Conservation (phyloP, 768 basidiomycete species). For the Astraeus odoratus region DNA sequence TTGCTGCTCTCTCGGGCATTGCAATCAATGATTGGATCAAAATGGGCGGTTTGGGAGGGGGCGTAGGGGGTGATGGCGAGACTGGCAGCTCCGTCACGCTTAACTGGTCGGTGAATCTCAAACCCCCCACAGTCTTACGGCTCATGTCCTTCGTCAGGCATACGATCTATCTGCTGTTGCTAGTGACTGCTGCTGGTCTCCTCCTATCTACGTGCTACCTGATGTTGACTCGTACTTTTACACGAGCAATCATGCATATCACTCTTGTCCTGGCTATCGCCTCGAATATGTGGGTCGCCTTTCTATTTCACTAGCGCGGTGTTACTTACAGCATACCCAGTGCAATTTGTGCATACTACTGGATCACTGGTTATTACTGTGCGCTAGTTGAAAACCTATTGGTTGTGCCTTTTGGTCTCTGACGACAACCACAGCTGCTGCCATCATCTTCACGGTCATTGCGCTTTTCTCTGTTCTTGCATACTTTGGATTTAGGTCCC, state of each 20-base stretch:
- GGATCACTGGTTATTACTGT: slow-evolving; percentile 67
- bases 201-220: slow-evolving; percentile 62
- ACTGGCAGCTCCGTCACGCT: slow-evolving; percentile 56
- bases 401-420: too few species aligned
- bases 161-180: slow-evolving; percentile 68
- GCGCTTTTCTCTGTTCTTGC: slow-evolving; percentile 67
- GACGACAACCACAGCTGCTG: slow-evolving; percentile 61
- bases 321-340: slow-evolving; percentile 27
- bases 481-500: slow-evolving; percentile 64
- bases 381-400: slow-evolving; percentile 31
- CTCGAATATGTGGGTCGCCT: slow-evolving; percentile 51
- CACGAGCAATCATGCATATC: slow-evolving; percentile 69
- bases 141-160: slow-evolving; percentile 34
- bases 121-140: neutral
- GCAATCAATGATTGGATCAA: slow-evolving; percentile 56
- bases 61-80: slow-evolving; percentile 45
- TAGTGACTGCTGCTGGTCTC: slow-evolving; percentile 64
- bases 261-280: slow-evolving; percentile 57
- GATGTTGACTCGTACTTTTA: slow-evolving; percentile 65
- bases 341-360: slow-evolving; percentile 70
- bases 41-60: slow-evolving; percentile 64
- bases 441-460: slow-evolving; percentile 79
- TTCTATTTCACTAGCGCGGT: neutral
- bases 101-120: slow-evolving; percentile 43
- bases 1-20: slow-evolving; percentile 59